Evolutionary conservation across 768 basidiomycete species (phyloP).

Genomic region (Russula brevipes): DNA sequence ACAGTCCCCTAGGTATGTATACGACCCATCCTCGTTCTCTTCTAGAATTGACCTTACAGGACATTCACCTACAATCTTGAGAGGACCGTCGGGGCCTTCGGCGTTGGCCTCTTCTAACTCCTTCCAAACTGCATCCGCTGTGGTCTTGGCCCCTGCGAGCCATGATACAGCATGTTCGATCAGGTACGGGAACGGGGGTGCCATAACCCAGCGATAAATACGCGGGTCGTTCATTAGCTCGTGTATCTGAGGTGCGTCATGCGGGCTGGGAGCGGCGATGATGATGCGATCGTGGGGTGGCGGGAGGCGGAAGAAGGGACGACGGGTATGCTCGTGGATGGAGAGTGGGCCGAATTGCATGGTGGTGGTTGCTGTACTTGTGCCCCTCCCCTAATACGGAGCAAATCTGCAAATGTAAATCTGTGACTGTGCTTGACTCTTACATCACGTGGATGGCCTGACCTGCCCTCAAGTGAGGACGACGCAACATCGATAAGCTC

Average conservation of each 20-base stretch:
- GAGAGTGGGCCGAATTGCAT: slow-evolving; percentile 28
- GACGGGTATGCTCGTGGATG: slow-evolving; percentile 40
- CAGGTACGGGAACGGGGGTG: slow-evolving; percentile 52
- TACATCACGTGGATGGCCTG: background rate
- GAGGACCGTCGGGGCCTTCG: slow-evolving; percentile 30
- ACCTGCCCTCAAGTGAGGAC: slow-evolving; percentile 18
- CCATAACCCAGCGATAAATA: slow-evolving; percentile 43
- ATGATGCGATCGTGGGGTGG: slow-evolving; percentile 49
- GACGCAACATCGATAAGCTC: slow-evolving; percentile 40
- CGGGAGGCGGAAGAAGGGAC: slow-evolving; percentile 52
- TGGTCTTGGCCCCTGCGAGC: slow-evolving; percentile 28
- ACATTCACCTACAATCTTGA: slow-evolving; percentile 3
- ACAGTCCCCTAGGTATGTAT: slow-evolving; percentile 49
- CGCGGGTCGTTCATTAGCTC: slow-evolving; percentile 45
- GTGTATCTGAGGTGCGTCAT: slow-evolving; percentile 38
- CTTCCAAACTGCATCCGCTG: slow-evolving; percentile 27
- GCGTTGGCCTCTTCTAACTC: slow-evolving; percentile 30
- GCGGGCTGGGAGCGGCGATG: slow-evolving; percentile 51
- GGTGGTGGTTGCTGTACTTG: background rate
- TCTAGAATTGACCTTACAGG: slow-evolving; percentile 17
- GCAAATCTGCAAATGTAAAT: no score
- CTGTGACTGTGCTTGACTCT: no score
- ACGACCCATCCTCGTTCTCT: slow-evolving; percentile 40
- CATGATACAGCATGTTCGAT: slow-evolving; percentile 39
- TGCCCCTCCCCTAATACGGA: no score